phyloP scores from a whole-genome alignment of 2,329 filamentous ascomycete genomes.

The Cladosporium halotolerans region DNA sequence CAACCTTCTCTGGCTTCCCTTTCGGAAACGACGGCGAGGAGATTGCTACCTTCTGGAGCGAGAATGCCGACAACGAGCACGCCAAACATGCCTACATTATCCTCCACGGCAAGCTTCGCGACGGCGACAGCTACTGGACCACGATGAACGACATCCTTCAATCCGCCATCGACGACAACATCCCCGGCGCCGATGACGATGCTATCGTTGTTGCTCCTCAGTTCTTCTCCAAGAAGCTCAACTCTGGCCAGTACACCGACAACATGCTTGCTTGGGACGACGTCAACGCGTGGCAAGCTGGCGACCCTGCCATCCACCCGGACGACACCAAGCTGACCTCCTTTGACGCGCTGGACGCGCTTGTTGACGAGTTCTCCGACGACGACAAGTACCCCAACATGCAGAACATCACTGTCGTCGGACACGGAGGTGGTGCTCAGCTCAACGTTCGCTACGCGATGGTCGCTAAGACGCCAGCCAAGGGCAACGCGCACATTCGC shows the following conservation, averaged over 20 bases:
- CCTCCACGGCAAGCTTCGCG: conserved; percentile 3
- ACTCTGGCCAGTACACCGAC: conserved; percentile 2
- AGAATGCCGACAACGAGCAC: neutral
- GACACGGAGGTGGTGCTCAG: conserved; percentile 5
- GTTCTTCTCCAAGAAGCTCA: conserved; percentile 10
- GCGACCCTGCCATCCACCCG: conserved; percentile 5
- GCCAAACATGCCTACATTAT: conserved; percentile 9
- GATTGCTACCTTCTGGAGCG: conserved; percentile 6
- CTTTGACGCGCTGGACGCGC: conserved; percentile 7
- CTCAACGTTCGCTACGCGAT: conserved; percentile 7
- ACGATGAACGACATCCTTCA: conserved; percentile 8
- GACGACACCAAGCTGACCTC: conserved; percentile 4
- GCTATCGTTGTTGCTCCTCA: conserved; percentile 5
- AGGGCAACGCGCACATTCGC: conserved; percentile 1
- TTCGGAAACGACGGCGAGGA: conserved; percentile 5
- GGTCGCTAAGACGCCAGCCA: conserved; percentile 4
- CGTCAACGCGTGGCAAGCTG: conserved; percentile 10
- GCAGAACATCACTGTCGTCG: conserved; percentile 8
- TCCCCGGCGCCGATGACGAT: conserved; percentile 4
- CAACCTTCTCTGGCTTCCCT: neutral
- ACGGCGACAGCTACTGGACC: conserved; percentile 4
- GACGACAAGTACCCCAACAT: conserved; percentile 9
- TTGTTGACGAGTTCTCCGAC: conserved; percentile 6
- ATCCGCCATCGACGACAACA: neutral
- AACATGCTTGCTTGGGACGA: conserved; percentile 6